Evolutionary conservation across 805 yeast species (phyloP).

Genomic region (Tetrapisispora phaffii): DNA sequence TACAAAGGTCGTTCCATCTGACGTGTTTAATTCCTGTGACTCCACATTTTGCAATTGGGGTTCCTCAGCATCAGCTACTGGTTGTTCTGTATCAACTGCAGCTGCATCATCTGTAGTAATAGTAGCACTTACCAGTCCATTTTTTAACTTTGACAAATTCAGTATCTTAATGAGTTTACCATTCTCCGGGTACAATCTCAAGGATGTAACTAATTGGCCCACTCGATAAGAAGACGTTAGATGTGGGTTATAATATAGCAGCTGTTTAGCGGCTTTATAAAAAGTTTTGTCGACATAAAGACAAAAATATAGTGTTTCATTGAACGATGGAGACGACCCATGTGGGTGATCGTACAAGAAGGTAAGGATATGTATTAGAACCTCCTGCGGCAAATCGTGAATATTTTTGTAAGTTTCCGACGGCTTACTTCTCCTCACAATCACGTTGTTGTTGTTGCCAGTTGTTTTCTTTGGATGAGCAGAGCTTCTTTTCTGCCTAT

Average conservation of each 20-base stretch:
- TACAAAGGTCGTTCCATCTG: not conserved
- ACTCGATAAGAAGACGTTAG: conserved; percentile 67
- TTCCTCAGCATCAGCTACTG: not conserved
- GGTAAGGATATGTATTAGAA: conserved; percentile 20
- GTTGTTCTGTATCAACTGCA: not conserved
- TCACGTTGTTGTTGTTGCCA: not conserved
- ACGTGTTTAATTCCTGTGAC: not conserved
- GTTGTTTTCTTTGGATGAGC: not conserved
- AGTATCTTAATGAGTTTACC: conserved; percentile 47
- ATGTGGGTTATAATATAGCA: conserved; percentile 43
- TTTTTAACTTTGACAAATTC: conserved; percentile 44
- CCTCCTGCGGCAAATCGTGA: conserved; percentile 28
- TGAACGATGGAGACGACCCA: conserved; percentile 14
- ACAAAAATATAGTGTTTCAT: conserved; percentile 34
- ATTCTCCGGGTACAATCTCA: conserved; percentile 46
- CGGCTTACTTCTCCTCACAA: not conserved
- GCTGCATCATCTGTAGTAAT: not conserved
- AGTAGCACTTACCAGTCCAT: conserved; percentile 28
- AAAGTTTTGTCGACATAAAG: conserved; percentile 45
- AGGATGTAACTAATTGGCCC: conserved; percentile 65
- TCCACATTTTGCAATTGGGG: not conserved
- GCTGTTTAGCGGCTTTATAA: conserved; percentile 42
- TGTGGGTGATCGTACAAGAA: conserved; percentile 4
- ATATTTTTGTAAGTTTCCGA: conserved; percentile 6
- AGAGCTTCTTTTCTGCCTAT: not conserved